Base-by-base conservation (phyloP, 2,329 filamentous ascomycete species). In the Ophiocordyceps camponoti-leonardi region DNA sequence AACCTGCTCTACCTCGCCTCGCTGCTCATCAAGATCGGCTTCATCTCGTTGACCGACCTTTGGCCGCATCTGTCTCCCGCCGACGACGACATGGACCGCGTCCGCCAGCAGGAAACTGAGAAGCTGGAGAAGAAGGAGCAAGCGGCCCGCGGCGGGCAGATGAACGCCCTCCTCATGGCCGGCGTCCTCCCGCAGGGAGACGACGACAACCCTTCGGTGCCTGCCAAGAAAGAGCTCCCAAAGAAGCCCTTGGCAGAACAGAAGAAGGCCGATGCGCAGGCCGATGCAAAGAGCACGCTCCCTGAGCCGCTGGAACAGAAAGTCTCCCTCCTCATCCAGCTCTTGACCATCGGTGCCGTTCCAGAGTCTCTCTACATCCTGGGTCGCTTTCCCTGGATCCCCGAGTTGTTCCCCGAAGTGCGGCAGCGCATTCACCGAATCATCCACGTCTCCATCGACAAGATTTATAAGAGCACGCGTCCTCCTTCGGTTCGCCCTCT, bases 21-120 rank as follows among this genome's bases (percentile, higher is more conserved):
- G 1, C 73, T 96, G 31, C 75, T 98, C 28, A 88, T 98, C 64
- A 98, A 98, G 64, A 85, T 95, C 52, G 93, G 92, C 1, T 98
- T 98, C 61, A 86, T 98, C 48, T 95, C 92, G 1, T 68, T 98
- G 7, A 75, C 79, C 45, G 92, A 98, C 57, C 68, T 98, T 1
- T 96, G 94, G 59, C 81, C 87, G 16, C 92, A 98, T 59, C 73
- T 98, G 1, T 93, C 87, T 68, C 86, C 92, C 8, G 67, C 74
- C 1, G 92, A 96, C 52, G 79, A 86, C 30, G 71, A 78, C 4
- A 96, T 98, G 90, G 75, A 83, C 37, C 69, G 67, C 7, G 68
- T 94, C 44, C 80, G 77, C 50, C 72, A 77, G 39, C 77, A 79
- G 52, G 79, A 84, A 49, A 67, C 80, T 59, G 80, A 83, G 54